phyloP scores from a whole-genome alignment of 2,329 filamentous ascomycete genomes.

The Cytospora piceicola region DNA sequence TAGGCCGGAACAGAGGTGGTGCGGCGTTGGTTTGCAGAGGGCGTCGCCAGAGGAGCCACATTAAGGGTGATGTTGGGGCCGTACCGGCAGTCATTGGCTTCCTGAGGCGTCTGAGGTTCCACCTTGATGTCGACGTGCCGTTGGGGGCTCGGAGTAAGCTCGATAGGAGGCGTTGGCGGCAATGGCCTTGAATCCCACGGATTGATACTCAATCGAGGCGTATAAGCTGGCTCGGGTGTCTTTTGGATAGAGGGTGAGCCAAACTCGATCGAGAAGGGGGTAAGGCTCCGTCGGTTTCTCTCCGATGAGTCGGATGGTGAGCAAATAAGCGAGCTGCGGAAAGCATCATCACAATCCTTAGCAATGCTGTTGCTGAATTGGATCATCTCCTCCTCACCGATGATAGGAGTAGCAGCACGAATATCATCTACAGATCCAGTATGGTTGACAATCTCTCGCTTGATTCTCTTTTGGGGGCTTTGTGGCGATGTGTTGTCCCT shows the following conservation, averaged over 20 bases:
- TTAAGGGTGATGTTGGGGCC: conserved; percentile 4
- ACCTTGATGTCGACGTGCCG: conserved; percentile 24
- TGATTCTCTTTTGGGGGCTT: conserved; percentile 32
- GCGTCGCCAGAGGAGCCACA: conserved; percentile 23
- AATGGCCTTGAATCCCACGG: conserved; percentile 55
- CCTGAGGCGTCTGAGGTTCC: conserved; percentile 8
- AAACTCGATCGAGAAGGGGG: conserved; percentile 48
- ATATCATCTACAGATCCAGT: conserved; percentile 21
- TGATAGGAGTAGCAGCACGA: conserved; percentile 35
- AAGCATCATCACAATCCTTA: conserved; percentile 89
- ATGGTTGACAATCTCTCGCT: conserved; percentile 13
- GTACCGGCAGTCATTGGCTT: neutral
- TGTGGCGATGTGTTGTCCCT: conserved; percentile 34
- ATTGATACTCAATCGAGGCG: conserved; percentile 17
- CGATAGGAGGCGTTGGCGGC: conserved; percentile 51
- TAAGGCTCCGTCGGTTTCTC: conserved; percentile 41
- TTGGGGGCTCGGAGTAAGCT: conserved; percentile 33
- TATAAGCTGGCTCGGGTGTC: conserved; percentile 22
- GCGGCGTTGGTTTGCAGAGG: conserved; percentile 45
- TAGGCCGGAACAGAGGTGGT: conserved; percentile 57
- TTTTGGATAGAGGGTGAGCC: conserved; percentile 35
- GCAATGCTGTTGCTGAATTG: conserved; percentile 85
- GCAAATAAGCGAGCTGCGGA: conserved; percentile 67
- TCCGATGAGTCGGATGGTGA: conserved; percentile 32
- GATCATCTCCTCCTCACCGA: conserved; percentile 72